Base-by-base conservation (phyloP, 1,284 basidiomycete genomes). In the Ceratobasidium sp. region DNA sequence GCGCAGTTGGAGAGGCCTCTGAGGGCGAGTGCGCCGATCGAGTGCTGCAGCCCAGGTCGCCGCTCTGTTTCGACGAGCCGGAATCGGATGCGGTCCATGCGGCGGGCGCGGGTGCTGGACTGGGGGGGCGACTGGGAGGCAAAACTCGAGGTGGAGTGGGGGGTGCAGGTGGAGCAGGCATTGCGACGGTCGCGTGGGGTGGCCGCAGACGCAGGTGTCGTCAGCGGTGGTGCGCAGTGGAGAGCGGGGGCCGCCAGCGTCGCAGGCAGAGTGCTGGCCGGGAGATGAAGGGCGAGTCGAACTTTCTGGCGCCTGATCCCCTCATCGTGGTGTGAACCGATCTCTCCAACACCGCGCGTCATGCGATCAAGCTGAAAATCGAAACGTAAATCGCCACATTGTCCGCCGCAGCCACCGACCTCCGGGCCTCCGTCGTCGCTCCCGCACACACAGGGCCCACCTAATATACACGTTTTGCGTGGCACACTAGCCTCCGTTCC, bases 321-420 rank as follows among this genome's bases (percentile, higher is more conserved):
- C 62, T 52, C 71, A 75, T 75, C 51, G 71, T 75, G 71, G 71
- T 75, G 40, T 52, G 49, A 65, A 75, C 71, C 71, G 61, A 65
- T 65, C 61, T 64, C 71, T 75, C 70, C 56, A 64, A 51, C 34
- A 40, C 32, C 62, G 46, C 49, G 71, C 71, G 71, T 75, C 71
- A 73, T 73, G 70, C 8, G 29, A 57, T 66, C 71, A 62, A 22
- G 19, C 71, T 62, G 44, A 32, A 17, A 29, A 75, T 75, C 71
- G 71, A 75, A 62, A 73, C 37, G 15, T 43, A 25, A 52, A 75
- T 65, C 19, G 43, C 15, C 32, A 65, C n/a, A 46, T 40, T 32
- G 17, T 43, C 57, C 61, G 22, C 71, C 71, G 66, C 69, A 54
- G n/a, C 59, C 59, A 15, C 56, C 56, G 29, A 11, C 2, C 34